A percentile compares a stretch with the other conserved stretches of the same genome.
These are phyloP conservation scores for Naganishia randhawae DNA, from an alignment of 768 basidiomycete genomes.

Conservation along the genomic window DNA sequence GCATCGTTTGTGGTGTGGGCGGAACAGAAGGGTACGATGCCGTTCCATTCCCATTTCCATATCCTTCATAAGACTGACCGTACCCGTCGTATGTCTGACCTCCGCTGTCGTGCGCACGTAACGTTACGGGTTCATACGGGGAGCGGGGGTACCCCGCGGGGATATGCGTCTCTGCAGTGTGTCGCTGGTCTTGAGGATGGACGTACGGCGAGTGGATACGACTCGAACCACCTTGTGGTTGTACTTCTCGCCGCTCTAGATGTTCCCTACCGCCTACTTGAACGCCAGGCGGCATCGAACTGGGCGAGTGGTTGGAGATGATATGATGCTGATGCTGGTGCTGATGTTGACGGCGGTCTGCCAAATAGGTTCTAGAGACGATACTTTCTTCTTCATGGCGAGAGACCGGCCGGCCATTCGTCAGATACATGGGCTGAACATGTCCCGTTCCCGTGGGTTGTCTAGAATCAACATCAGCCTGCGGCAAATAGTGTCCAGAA, in stretches of 20 bases:
- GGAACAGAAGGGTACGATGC: conserved; percentile 7
- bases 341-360: no score
- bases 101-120: not conserved
- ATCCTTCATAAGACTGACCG: not conserved
- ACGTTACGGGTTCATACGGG: not conserved
- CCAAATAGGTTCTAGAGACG: not conserved
- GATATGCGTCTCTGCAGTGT: not conserved
- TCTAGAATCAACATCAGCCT: not conserved
- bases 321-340: not conserved
- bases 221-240: not conserved
- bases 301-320: not conserved
- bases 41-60: not conserved
- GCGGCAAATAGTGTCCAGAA: not conserved
- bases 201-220: conserved; percentile 1
- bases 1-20: conserved; percentile 17
- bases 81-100: not conserved
- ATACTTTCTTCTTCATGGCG: not conserved
- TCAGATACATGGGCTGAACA: not conserved
- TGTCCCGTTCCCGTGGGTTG: not conserved
- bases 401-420: conserved; percentile 6
- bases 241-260: not conserved
- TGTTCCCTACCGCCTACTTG: not conserved
- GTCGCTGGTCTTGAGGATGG: conserved; percentile 3
- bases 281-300: not conserved
- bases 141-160: not conserved